Conservation (phyloP, 140 eudicot species). For the Bidens hawaiensis region DNA sequence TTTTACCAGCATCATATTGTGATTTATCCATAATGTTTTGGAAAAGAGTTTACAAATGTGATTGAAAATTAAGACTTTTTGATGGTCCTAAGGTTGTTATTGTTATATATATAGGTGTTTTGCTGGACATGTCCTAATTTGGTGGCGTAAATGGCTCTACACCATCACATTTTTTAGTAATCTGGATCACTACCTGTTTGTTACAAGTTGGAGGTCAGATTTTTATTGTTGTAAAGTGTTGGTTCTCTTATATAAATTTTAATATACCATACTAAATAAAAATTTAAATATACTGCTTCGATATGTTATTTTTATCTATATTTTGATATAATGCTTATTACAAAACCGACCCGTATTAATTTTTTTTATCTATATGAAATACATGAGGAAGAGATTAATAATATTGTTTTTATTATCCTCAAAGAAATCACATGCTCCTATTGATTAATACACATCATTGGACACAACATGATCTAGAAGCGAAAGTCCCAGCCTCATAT, state of each 20-base stretch:
- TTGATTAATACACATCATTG: constrained; percentile 3
- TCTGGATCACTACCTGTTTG: background rate
- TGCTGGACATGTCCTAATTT: background rate
- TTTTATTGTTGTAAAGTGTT: too few species aligned
- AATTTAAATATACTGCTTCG: too few species aligned
- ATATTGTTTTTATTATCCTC: background rate
- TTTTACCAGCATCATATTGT: constrained; percentile 47
- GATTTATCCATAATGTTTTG: constrained; percentile 33
- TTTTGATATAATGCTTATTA: too few species aligned
- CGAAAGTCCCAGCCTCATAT: background rate
- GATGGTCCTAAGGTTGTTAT: background rate
- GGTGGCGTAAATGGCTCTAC: constrained; percentile 11
- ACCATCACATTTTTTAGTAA: constrained; percentile 15
- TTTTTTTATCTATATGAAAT: too few species aligned
- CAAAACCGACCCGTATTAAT: too few species aligned
- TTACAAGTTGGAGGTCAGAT: too few species aligned
- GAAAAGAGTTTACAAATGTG: background rate
- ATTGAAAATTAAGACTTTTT: background rate
- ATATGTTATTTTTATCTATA: too few species aligned
- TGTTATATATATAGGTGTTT: background rate
- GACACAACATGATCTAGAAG: constrained; percentile 16
- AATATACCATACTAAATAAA: too few species aligned
- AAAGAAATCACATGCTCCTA: constrained; percentile 6
- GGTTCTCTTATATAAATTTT: too few species aligned
- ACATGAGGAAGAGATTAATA: too few species aligned